Evolutionary conservation across 2,329 filamentous ascomycete genomes (phyloP), one percentile per base, ranked within the genome.

Genomic region (Apiospora kogelbergensis): DNA sequence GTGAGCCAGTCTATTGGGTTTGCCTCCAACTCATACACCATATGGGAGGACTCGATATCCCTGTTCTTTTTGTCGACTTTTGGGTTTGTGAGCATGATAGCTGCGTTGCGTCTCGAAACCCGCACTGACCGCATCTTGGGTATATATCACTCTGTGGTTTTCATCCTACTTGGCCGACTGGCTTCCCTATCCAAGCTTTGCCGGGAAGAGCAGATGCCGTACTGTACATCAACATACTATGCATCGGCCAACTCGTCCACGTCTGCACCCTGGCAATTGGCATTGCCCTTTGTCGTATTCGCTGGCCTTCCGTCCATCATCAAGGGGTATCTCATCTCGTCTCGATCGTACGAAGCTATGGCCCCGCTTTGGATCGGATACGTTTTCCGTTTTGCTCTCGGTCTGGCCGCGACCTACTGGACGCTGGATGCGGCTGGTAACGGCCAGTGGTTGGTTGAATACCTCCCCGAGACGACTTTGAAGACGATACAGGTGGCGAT

Each of bases 171-270:
- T 15, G 91, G 91, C 17, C 90, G 95, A 67, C 68, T 95, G 3
- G 92, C 94, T 0, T 97, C 95, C 1, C 90, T 95, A 73, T 98
- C 96, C 11, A 93, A 94, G 73, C 89, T 99, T 24, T 99, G 96
- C 78, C 91, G 96, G 69, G 96, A 99, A 80, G 96, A 99, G 82
- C 96, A 99, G 82, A 98, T 98, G 93, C 96, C 96, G 0, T 97
- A 92, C 82, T 99, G 96, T 84, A 90, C 89, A 67, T 97, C 95
- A 1, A 98, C 96, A 0, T 99, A 98, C 83, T 99, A 99, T 78
- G 92, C 94, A 5, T 98, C 95, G 0, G 89, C 91, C 11, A 93
- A 91, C 2, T 97, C 95, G 0, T 98, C 96, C 0, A 98, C 95
- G 0, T 98, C 95, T 2, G 93, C 95, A 0, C 87, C 90, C 1